Evolutionary conservation across 495 filamentous ascomycete species (phyloP).

Genomic region (Lentithecium fluviatile): DNA sequence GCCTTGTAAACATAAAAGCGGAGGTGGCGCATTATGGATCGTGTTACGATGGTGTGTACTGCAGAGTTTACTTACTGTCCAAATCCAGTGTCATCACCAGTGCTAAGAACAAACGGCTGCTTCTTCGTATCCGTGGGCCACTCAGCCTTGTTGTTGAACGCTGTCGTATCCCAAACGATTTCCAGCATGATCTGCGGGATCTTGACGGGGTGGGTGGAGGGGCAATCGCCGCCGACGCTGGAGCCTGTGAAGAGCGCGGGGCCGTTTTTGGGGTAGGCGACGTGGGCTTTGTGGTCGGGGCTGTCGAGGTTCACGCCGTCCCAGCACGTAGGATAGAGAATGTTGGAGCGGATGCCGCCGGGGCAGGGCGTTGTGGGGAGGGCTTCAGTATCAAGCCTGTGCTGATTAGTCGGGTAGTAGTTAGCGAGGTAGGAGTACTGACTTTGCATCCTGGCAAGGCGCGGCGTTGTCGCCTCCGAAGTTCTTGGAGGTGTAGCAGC

Average conservation of each 20-base stretch:
- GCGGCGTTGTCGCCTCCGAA: constrained; percentile 12
- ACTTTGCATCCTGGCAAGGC: constrained; percentile 9
- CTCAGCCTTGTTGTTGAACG: constrained; percentile 16
- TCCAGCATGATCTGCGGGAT: constrained; percentile 15
- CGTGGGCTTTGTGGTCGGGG: constrained; percentile 11
- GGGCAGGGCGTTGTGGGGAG: constrained; percentile 6
- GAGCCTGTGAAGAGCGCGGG: constrained; percentile 7
- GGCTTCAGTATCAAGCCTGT: not conserved
- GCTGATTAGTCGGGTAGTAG: not conserved
- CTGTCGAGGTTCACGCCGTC: constrained; percentile 2
- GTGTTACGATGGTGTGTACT: no score
- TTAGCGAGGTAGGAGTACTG: not conserved
- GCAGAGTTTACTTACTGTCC: no score
- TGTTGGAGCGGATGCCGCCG: constrained; percentile 9
- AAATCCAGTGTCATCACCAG: constrained; percentile 10
- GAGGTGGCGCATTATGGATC: no score
- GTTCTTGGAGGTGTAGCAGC: constrained; percentile 5
- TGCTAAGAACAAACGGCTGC: constrained; percentile 5
- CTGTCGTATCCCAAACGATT: constrained; percentile 12
- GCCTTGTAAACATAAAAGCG: no score
- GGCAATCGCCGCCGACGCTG: constrained; percentile 5
- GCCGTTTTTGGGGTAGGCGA: constrained; percentile 7
- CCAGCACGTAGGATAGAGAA: constrained; percentile 13
- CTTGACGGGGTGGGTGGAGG: constrained; percentile 9
- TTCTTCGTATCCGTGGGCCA: constrained; percentile 6